These are phyloP conservation scores for Citrus medica DNA, from an alignment of 345 rosid species.

Conservation along the genomic window DNA sequence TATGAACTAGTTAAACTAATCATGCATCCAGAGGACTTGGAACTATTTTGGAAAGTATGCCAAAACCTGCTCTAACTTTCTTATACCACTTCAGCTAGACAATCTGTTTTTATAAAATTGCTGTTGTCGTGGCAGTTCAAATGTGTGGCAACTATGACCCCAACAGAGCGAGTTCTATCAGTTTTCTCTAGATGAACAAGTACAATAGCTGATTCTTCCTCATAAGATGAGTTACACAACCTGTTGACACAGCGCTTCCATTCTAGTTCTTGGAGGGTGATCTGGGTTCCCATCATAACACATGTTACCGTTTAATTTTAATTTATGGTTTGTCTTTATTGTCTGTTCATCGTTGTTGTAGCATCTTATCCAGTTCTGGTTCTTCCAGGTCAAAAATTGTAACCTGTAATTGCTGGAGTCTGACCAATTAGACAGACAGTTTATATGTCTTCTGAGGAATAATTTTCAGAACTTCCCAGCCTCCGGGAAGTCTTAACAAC, in stretches of 20 bases:
- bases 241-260: not conserved
- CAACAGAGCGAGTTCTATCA: slow-evolving; percentile 50
- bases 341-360: slow-evolving; percentile 29
- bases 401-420: slow-evolving; percentile 24
- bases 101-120: not conserved
- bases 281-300: slow-evolving; percentile 11
- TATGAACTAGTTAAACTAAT: not conserved
- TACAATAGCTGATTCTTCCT: slow-evolving; percentile 24
- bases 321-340: not conserved
- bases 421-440: slow-evolving; percentile 19
- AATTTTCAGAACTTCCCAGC: slow-evolving; percentile 21
- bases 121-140: slow-evolving; percentile 57
- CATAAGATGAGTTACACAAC: not conserved
- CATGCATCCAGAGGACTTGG: not conserved
- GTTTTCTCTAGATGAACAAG: slow-evolving; percentile 54
- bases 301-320: not conserved
- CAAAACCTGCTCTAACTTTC: not conserved
- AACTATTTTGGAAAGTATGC: not conserved
- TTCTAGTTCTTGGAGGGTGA: slow-evolving; percentile 9
- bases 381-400: slow-evolving; percentile 25
- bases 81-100: not conserved
- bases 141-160: slow-evolving; percentile 58
- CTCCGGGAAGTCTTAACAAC: slow-evolving; percentile 17
- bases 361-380: slow-evolving; percentile 34
- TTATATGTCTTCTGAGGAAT: slow-evolving; percentile 9